Conservation (phyloP, 176 grass and related monocot species). For the Luzula sylvatica region DNA sequence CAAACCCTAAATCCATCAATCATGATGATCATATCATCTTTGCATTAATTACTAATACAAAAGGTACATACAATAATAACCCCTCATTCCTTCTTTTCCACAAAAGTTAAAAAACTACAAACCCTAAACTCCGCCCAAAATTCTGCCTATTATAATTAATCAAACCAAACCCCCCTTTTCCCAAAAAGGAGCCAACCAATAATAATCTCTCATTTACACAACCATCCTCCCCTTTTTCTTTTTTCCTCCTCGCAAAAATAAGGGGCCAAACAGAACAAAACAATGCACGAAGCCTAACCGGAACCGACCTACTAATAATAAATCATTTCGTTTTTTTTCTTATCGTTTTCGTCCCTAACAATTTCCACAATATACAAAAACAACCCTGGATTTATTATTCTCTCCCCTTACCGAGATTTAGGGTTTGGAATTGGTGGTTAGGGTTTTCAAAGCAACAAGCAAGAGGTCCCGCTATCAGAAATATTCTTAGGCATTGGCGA, state of each 20-base stretch:
- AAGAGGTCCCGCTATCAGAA: conserved; percentile 53
- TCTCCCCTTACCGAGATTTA: conserved; percentile 21
- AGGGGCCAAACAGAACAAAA: conserved; percentile 17
- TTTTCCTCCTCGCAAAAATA: conserved; percentile 16
- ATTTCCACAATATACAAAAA: conserved; percentile 80
- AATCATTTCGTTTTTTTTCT: no score
- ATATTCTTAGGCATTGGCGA: conserved; percentile 61
- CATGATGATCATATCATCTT: no score
- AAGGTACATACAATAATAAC: background rate
- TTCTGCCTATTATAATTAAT: conserved; percentile 24
- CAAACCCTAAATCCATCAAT: no score
- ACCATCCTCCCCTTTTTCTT: conserved; percentile 2
- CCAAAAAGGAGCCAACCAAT: conserved; percentile 3
- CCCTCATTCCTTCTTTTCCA: background rate
- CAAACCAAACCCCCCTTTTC: background rate
- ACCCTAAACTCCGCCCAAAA: conserved; percentile 7
- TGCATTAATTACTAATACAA: conserved; percentile 1
- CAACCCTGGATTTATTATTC: conserved; percentile 24
- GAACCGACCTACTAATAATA: conserved; percentile 12
- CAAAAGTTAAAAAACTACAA: background rate
- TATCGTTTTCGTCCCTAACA: conserved; percentile 22
- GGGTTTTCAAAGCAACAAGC: conserved; percentile 34
- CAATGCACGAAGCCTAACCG: background rate
- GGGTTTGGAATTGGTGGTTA: conserved; percentile 32
- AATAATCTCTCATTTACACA: conserved; percentile 24